Conservation (phyloP, 2,329 filamentous ascomycete species). For the Sclerotinia borealis region DNA sequence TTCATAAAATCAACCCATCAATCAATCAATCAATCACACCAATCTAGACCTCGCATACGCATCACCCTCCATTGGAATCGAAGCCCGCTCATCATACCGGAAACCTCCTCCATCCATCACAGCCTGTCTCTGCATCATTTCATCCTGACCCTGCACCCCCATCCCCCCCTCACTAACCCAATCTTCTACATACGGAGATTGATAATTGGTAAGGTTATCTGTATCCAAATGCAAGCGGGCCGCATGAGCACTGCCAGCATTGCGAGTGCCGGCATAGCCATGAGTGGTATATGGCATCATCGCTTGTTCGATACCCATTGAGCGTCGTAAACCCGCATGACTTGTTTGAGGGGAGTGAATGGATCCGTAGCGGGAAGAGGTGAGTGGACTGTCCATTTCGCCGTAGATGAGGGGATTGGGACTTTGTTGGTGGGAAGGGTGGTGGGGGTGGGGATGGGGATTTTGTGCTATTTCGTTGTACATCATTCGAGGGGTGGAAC, state of each 20-base stretch:
- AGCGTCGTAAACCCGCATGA: not conserved
- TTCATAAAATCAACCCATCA: not conserved
- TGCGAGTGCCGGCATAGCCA: not conserved
- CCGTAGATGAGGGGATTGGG: not conserved
- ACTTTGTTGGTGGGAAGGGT: not conserved
- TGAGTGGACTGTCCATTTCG: conserved; percentile 6
- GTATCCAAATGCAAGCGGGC: not conserved
- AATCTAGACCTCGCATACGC: not conserved
- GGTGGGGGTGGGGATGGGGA: not conserved
- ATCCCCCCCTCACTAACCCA: conserved; percentile 7
- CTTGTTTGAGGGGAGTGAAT: not conserved
- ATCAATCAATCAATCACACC: not conserved
- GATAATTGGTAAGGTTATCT: too few relatives aligned
- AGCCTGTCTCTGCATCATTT: conserved; percentile 4
- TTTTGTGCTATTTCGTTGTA: not conserved
- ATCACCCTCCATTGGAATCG: too few relatives aligned
- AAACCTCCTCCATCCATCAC: not conserved
- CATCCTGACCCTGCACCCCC: not conserved
- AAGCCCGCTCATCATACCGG: not conserved
- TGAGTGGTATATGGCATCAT: not conserved
- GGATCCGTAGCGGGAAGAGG: conserved; percentile 6
- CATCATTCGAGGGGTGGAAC: not conserved
- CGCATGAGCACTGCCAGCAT: not conserved
- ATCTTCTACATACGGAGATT: conserved; percentile 10
- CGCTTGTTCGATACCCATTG: not conserved